A percentile compares a stretch with the other conserved stretches of the same genome.
Conservation (phyloP, 2,329 filamentous ascomycete species). For the Xylariaceae sp. region DNA sequence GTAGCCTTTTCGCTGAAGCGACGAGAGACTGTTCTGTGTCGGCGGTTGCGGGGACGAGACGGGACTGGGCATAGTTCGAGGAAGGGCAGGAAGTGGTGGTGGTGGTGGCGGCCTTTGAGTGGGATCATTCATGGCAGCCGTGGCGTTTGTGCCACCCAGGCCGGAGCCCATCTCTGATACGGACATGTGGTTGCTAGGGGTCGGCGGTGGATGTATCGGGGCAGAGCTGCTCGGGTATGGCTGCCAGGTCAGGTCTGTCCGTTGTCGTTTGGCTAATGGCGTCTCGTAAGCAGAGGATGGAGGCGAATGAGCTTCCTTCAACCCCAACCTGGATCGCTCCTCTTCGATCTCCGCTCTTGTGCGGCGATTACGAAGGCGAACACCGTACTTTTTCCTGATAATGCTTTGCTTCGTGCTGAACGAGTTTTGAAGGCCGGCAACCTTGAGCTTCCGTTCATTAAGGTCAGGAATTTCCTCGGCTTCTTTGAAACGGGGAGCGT, state of each 20-base stretch:
- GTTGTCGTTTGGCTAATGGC: conserved; percentile 26
- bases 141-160: conserved; percentile 25
- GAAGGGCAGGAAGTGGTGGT: neutral
- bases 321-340: conserved; percentile 38
- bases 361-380: conserved; percentile 48
- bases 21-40: conserved; percentile 24
- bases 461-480: conserved; percentile 37
- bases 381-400: conserved; percentile 57
- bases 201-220: neutral
- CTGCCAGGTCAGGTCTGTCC: conserved; percentile 15
- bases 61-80: neutral
- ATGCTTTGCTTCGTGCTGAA: conserved; percentile 54
- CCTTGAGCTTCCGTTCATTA: conserved; percentile 24
- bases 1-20: conserved; percentile 28
- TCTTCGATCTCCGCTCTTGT: conserved; percentile 44
- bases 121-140: conserved; percentile 22
- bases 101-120: neutral
- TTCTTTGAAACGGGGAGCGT: conserved; percentile 39
- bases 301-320: conserved; percentile 24
- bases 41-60: neutral
- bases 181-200: conserved; percentile 20
- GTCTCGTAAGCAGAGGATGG: conserved; percentile 10
- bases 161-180: conserved; percentile 27
- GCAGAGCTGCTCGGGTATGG: neutral
- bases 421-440: conserved; percentile 47